Evolutionary conservation across 2,329 filamentous ascomycete genomes (phyloP).

Genomic region (Aspergillus sp.): DNA sequence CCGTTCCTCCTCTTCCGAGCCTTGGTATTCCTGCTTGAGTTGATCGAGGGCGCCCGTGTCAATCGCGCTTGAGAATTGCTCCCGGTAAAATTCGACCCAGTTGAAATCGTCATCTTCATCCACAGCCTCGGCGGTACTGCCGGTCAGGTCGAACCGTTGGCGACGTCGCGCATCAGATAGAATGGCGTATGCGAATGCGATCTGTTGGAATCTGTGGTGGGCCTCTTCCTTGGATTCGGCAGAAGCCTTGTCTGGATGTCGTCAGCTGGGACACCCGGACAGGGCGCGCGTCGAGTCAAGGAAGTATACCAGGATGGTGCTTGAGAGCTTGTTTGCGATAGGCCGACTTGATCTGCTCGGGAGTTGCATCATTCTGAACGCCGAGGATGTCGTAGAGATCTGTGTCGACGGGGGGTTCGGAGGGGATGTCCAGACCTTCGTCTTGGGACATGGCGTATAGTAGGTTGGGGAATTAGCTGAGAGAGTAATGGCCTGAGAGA

Average conservation of each 20-base stretch:
- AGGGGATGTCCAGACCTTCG: slow-evolving; percentile 5
- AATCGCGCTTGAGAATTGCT: slow-evolving; percentile 76
- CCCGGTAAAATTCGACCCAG: slow-evolving; percentile 86
- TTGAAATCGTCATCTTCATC: slow-evolving; percentile 72
- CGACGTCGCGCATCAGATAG: slow-evolving; percentile 80
- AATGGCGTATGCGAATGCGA: slow-evolving; percentile 91
- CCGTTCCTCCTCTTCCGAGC: slow-evolving; percentile 76
- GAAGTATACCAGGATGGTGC: slow-evolving; percentile 71
- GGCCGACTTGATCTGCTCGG: slow-evolving; percentile 79
- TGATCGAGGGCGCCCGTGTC: slow-evolving; percentile 70
- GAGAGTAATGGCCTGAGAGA: too few species aligned
- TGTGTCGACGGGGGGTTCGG: slow-evolving; percentile 22
- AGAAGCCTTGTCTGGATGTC: slow-evolving; percentile 67
- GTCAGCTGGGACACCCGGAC: neutral
- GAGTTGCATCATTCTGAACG: slow-evolving; percentile 67
- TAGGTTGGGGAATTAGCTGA: neutral
- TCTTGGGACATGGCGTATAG: slow-evolving; percentile 3
- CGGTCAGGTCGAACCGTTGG: slow-evolving; percentile 83
- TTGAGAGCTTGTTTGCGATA: slow-evolving; percentile 89
- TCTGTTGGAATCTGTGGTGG: slow-evolving; percentile 78
- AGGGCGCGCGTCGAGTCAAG: neutral
- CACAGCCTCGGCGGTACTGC: slow-evolving; percentile 80
- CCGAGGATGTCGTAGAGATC: slow-evolving; percentile 75
- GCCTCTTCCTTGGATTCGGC: slow-evolving; percentile 67
- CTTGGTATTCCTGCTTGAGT: slow-evolving; percentile 76